Percentiles rank a stretch among this genome's conserved stretches.
Evolutionary conservation across 805 yeast genomes (phyloP).

Genomic region (Candida pseudofarinosa): DNA sequence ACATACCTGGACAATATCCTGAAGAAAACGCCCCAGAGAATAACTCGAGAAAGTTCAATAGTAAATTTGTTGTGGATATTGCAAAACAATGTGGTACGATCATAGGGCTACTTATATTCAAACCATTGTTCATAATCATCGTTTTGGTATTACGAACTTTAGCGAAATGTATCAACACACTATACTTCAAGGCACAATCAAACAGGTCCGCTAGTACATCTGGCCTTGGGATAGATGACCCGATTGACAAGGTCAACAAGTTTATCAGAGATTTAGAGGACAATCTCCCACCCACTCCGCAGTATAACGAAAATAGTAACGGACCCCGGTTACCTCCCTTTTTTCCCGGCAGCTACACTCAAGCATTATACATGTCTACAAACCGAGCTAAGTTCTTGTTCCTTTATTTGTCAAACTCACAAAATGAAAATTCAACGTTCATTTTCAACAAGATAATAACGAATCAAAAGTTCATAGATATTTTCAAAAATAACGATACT

Average conservation of each 20-base stretch:
- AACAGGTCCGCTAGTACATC: slow-evolving; percentile 3
- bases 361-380: slow-evolving; percentile 69
- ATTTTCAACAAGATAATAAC: slow-evolving; percentile 55
- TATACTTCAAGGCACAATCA: slow-evolving; percentile 21
- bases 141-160: slow-evolving; percentile 19
- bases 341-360: slow-evolving; percentile 73
- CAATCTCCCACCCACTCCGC: slow-evolving; percentile 22
- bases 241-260: slow-evolving; percentile 49
- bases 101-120: not conserved
- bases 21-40: slow-evolving; percentile 9
- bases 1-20: slow-evolving; percentile 16
- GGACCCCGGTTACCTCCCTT: slow-evolving; percentile 38
- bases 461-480: slow-evolving; percentile 43
- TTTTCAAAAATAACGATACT: slow-evolving; percentile 43
- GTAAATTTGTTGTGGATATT: not conserved
- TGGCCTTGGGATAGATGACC: slow-evolving; percentile 29
- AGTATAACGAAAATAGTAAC: slow-evolving; percentile 4
- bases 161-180: slow-evolving; percentile 18
- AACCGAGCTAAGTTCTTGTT: slow-evolving; percentile 67
- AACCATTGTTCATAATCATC: slow-evolving; percentile 22
- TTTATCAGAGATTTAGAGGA: slow-evolving; percentile 54
- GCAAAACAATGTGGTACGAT: not conserved
- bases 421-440: slow-evolving; percentile 56
- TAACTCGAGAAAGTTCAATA: not conserved
- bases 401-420: slow-evolving; percentile 68